Evolutionary conservation across 2,329 filamentous ascomycete species (phyloP).

Genomic region (Mollisia scopiformis): DNA sequence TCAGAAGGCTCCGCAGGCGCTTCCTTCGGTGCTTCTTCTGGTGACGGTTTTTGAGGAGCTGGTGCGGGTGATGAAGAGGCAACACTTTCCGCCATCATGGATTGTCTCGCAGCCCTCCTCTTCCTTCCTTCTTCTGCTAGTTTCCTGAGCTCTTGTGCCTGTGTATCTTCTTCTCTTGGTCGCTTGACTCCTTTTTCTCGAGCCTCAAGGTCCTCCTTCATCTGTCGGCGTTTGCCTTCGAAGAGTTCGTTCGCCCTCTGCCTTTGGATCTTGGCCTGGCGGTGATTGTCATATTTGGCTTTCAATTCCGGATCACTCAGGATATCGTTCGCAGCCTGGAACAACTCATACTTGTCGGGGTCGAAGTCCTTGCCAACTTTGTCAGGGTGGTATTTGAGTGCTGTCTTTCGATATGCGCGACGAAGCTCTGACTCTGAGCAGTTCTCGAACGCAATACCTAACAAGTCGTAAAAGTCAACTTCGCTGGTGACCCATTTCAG

Average conservation of each 20-base stretch:
- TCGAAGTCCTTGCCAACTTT: slow-evolving; percentile 79
- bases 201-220: slow-evolving; percentile 86
- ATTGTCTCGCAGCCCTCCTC: slow-evolving; percentile 51
- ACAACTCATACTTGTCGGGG: slow-evolving; percentile 79
- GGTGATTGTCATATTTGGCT: slow-evolving; percentile 76
- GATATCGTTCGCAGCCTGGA: slow-evolving; percentile 86
- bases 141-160: slow-evolving; percentile 52
- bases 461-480: slow-evolving; percentile 37
- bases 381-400: slow-evolving; percentile 92
- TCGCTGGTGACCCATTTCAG: slow-evolving; percentile 37
- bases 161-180: slow-evolving; percentile 54
- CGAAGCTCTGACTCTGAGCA: slow-evolving; percentile 33
- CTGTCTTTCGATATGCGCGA: slow-evolving; percentile 77
- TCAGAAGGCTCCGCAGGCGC: neutral
- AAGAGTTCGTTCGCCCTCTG: slow-evolving; percentile 73
- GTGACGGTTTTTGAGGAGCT: slow-evolving; percentile 14
- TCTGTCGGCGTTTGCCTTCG: slow-evolving; percentile 70
- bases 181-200: slow-evolving; percentile 68
- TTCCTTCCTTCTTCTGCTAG: slow-evolving; percentile 56
- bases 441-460: slow-evolving; percentile 33
- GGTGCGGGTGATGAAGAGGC: slow-evolving; percentile 21
- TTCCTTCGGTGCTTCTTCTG: slow-evolving; percentile 3
- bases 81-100: slow-evolving; percentile 38
- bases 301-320: slow-evolving; percentile 73
- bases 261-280: slow-evolving; percentile 71